phyloP scores from a whole-genome alignment of 1,139 yeast genomes.

The Yamadazyma aaseri region DNA sequence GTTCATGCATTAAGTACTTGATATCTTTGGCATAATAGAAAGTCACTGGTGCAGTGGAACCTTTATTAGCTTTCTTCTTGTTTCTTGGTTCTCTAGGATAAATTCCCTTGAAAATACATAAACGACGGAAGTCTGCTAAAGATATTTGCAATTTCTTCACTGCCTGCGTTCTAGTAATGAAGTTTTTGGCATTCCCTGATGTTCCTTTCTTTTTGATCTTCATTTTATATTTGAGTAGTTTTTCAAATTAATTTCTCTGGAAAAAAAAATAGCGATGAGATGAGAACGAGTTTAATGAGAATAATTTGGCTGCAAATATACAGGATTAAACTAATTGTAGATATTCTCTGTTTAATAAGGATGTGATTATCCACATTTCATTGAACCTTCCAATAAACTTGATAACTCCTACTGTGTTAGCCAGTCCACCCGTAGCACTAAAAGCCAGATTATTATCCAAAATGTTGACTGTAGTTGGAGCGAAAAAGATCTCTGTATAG shows the following conservation, averaged over 20 bases:
- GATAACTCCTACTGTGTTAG: constrained; percentile 5
- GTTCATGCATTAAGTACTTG: constrained; percentile 93
- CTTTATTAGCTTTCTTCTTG: constrained; percentile 96
- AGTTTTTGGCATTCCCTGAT: constrained; percentile 89
- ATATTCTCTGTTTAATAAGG: constrained; percentile 11
- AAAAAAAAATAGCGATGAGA: constrained; percentile 14
- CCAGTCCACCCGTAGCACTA: too few species aligned
- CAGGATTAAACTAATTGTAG: constrained; percentile 3
- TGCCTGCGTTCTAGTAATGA: constrained; percentile 93
- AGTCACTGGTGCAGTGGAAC: constrained; percentile 93
- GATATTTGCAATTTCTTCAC: constrained; percentile 89
- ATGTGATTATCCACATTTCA: constrained; percentile 17
- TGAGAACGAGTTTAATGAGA: constrained; percentile 6
- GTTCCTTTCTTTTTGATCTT: constrained; percentile 76
- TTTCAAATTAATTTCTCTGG: constrained; percentile 1
- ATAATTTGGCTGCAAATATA: not conserved
- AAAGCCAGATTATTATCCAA: not conserved
- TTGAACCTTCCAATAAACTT: constrained; percentile 14
- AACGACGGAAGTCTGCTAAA: constrained; percentile 95
- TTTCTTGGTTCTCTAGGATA: constrained; percentile 96
- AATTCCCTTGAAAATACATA: constrained; percentile 95
- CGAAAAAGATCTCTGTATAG: constrained; percentile 15
- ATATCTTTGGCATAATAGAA: constrained; percentile 94
- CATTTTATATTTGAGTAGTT: constrained; percentile 9
- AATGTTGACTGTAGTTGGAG: constrained; percentile 6